phyloP scores from a whole-genome alignment of 768 basidiomycete species.

The Russula ochroleuca region DNA sequence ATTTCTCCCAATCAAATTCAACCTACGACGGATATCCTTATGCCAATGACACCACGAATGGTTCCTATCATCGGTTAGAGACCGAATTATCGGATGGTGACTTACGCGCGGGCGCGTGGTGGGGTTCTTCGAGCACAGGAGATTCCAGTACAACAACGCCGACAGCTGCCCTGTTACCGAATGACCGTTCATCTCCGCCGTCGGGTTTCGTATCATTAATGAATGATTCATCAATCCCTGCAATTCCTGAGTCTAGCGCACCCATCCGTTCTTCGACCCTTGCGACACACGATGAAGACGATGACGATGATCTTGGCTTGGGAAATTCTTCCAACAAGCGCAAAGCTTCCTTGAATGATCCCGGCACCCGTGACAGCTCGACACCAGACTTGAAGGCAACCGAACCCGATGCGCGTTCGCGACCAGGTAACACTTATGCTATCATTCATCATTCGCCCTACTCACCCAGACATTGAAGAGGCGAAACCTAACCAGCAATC shows the following conservation, averaged over 20 bases:
- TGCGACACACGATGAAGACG: slow-evolving; percentile 46
- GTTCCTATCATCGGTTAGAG: slow-evolving; percentile 8
- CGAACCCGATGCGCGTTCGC: slow-evolving; percentile 30
- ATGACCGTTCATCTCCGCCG: slow-evolving; percentile 34
- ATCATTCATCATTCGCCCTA: neutral
- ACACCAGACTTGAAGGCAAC: slow-evolving; percentile 17
- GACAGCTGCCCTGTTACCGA: slow-evolving; percentile 62
- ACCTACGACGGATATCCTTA: slow-evolving; percentile 30
- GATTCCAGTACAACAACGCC: slow-evolving; percentile 51
- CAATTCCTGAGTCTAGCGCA: slow-evolving; percentile 27
- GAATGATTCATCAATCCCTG: slow-evolving; percentile 51
- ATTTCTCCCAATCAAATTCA: slow-evolving; percentile 45
- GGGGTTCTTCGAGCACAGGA: slow-evolving; percentile 49
- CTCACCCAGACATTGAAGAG: slow-evolving; percentile 9
- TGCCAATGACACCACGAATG: neutral
- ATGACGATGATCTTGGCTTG: slow-evolving; percentile 86
- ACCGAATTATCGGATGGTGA: neutral
- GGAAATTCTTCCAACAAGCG: slow-evolving; percentile 60
- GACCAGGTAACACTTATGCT: slow-evolving; percentile 32
- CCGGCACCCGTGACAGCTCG: slow-evolving; percentile 31
- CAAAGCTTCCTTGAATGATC: slow-evolving; percentile 34
- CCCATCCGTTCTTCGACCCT: slow-evolving; percentile 23
- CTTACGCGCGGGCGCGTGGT: slow-evolving; percentile 45
- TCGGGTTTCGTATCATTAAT: slow-evolving; percentile 73
- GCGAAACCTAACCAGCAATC: slow-evolving; percentile 30